Base-by-base conservation (phyloP, 208 protist genomes). In the Leishmania braziliensis region DNA sequence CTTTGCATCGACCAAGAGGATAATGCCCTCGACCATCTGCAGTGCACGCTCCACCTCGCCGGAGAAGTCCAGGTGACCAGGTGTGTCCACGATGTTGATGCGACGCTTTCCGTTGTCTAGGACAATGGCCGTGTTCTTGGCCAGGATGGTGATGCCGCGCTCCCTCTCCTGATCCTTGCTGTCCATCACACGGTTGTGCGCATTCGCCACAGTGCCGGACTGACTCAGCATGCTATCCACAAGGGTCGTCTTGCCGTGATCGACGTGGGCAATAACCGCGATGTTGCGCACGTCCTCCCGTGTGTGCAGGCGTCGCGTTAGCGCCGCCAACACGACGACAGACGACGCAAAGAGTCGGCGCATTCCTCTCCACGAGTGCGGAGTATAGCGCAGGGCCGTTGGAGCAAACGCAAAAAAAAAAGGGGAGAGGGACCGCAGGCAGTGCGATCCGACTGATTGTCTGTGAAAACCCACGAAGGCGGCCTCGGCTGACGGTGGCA, bases 41-140 rank as follows among this genome's bases (percentile, higher is more conserved):
- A 99, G 84, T 4, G 98, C 95, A 26, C 99, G 97, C 91, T 99
- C 99, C 51, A 99, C 99, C 85, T 99, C 99, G 36, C 98, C 98
- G 36, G 95, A 97, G 86, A 99, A 99, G 91, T 99, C 99, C 84
- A 98, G 92, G 81, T 99, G 99, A 29, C 98, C 99, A 65, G 98
- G 98, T 29, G 98, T 99, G 89, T 99, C 98, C 33, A 99, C 96
- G 89, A 99, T 99, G 83, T 99, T 99, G 77, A 99, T 98, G 68
- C 93, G 95, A 43, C 97, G 88, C 81, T 86, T 89, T 56, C 75
- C 82, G 33, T 92, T 48, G 50, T 93, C 89, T 8, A 98, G 90
- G 20, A 97, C 54, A 84, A 98, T 93, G 14, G 93, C 91, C 0
- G 97, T 98, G 85, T 97, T 97, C 88, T 99, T 99, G 14, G 98